These are phyloP conservation scores for Entomortierella parvispora DNA, from an alignment of 192 early-diverging fungal genomes.

Conservation along the genomic window DNA sequence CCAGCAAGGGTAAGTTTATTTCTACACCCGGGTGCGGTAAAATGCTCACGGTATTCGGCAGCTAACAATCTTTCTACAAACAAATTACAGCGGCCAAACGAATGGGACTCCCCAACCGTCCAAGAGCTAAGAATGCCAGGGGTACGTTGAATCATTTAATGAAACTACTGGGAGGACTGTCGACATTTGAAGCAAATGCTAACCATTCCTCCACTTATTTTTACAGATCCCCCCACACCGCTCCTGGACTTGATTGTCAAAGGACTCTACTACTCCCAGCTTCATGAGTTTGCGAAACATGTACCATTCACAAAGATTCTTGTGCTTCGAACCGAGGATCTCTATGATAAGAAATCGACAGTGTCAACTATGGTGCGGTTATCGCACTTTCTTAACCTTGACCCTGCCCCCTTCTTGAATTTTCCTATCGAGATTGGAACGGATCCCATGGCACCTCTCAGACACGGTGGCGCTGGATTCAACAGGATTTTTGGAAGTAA, in stretches of 20 bases:
- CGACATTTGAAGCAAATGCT: not conserved
- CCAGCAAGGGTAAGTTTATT: slow-evolving; percentile 36
- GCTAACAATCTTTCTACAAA: not conserved
- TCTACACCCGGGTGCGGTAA: not conserved
- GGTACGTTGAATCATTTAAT: not conserved
- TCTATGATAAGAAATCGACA: slow-evolving; percentile 45
- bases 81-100: slow-evolving; percentile 35
- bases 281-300: slow-evolving; percentile 50
- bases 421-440: slow-evolving; percentile 48
- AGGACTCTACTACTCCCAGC: slow-evolving; percentile 47
- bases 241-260: slow-evolving; percentile 47
- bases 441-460: slow-evolving; percentile 43
- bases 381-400: slow-evolving; percentile 45
- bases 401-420: slow-evolving; percentile 46
- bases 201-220: not conserved
- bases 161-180: not conserved
- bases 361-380: slow-evolving; percentile 47
- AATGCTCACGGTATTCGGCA: not conserved
- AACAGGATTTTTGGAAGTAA: slow-evolving; percentile 27
- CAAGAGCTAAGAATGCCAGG: slow-evolving; percentile 38
- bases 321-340: slow-evolving; percentile 43
- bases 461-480: slow-evolving; percentile 35
- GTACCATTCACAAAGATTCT: slow-evolving; percentile 52
- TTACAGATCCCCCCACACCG: slow-evolving; percentile 36
- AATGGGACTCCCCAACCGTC: slow-evolving; percentile 45